A percentile compares a stretch with the other conserved stretches of the same genome.
phyloP scores from a whole-genome alignment of 306 rosid species.

The Glycine tomentella region DNA sequence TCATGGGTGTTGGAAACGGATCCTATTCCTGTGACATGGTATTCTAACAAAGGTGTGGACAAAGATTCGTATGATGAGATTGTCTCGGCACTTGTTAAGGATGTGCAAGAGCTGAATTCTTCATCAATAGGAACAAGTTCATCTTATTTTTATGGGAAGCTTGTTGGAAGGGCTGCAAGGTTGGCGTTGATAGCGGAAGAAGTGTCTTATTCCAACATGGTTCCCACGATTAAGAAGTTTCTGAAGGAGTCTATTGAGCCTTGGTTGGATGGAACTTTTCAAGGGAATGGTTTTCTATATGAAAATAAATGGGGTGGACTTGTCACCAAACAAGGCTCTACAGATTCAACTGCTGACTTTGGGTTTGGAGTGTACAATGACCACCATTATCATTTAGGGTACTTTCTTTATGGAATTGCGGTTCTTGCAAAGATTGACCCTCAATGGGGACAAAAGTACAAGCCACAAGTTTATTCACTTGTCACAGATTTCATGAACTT shows the following conservation, averaged over 20 bases:
- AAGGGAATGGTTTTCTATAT: conserved; percentile 78
- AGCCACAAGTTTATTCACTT: conserved; percentile 72
- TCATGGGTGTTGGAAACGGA: conserved; percentile 71
- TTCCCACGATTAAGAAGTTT: conserved; percentile 61
- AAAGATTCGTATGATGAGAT: conserved; percentile 62
- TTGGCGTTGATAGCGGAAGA: conserved; percentile 91
- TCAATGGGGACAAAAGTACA: conserved; percentile 78
- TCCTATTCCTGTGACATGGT: conserved; percentile 74
- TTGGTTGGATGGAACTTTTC: conserved; percentile 80
- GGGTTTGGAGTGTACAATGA: conserved; percentile 88
- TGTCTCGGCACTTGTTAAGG: conserved; percentile 67
- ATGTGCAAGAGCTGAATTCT: conserved; percentile 63
- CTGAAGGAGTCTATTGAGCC: conserved; percentile 77
- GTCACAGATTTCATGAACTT: conserved; percentile 72
- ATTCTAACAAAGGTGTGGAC: conserved; percentile 66
- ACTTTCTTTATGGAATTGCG: conserved; percentile 82
- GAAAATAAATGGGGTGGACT: conserved; percentile 87
- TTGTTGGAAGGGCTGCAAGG: conserved; percentile 84
- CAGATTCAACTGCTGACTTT: conserved; percentile 75
- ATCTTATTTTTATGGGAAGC: conserved; percentile 81
- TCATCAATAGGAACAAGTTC: conserved; percentile 54
- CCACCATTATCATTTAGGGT: conserved; percentile 90
- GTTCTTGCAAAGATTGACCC: conserved; percentile 86
- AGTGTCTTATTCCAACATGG: conserved; percentile 57
- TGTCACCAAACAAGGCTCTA: conserved; percentile 72